Base-by-base conservation (phyloP, 169 alveolate genomes). In the Plasmodium fragile region DNA sequence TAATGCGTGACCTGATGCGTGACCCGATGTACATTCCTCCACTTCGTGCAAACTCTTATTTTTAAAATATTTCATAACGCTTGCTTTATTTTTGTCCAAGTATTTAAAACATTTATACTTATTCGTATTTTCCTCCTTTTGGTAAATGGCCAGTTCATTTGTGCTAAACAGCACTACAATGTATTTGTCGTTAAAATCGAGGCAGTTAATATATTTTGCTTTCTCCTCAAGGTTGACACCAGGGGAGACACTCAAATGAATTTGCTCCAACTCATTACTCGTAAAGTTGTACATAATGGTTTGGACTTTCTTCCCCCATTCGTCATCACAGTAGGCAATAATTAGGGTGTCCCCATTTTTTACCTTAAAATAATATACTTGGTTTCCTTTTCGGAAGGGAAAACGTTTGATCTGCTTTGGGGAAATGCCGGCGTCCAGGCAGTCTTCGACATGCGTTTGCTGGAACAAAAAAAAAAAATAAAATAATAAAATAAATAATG, bases 41-140 rank as follows among this genome's bases (percentile, higher is more conserved):
- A 87, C 69, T 34, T 87, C 89, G 25, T 43, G 43, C 49, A 87
- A 77, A 49, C 55, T 77, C 52, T 22, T 87, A 28, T 78, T 87
- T 25, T 78, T 87, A 77, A 87, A 87, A 78, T 87, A 87, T 78
- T 87, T 87, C 13, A 87, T 10, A 30, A 39, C 52, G 34, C 75
- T 79, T 32, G 70, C 41, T 65, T 78, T 11, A 28, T 87, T 32
- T 59, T n/a, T 45, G 43, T 79, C 81, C 28, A 87, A 39, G 32
- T 78, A 87, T 87, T 87, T 87, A 65, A 55, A 79, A 78, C 77
- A 32, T n/a, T 73, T 43, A 69, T 55, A 72, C 10, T 81, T 81
- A n/a, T 75, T 73, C 8, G n/a, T 32, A 8, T 49, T 22, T 18
- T 22, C 22, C 5, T 41, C 18, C 45, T 79, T 87, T 59, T 59